Conservation (phyloP, 2,329 filamentous ascomycete species). For the Apiospora arundinis region DNA sequence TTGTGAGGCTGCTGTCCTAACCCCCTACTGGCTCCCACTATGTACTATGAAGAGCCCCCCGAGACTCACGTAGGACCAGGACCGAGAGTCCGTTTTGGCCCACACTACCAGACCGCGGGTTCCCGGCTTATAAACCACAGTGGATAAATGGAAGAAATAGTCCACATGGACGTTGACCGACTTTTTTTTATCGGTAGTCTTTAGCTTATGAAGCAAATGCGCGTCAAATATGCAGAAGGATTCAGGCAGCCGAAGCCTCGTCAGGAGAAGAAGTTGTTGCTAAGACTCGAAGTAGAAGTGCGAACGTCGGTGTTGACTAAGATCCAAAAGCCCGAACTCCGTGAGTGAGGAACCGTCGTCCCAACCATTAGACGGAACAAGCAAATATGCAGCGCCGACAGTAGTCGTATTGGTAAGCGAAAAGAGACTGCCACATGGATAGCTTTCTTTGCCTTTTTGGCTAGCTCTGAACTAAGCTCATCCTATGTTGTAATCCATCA, state of each 20-base stretch:
- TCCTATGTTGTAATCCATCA: conserved; percentile 11
- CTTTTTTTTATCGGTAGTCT: background rate
- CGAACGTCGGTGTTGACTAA: background rate
- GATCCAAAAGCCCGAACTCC: background rate
- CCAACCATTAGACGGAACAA: conserved; percentile 9
- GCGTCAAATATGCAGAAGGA: background rate
- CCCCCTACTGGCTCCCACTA: background rate
- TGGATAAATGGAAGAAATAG: background rate
- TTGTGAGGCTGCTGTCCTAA: background rate
- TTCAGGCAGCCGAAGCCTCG: conserved; percentile 4
- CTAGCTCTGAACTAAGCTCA: background rate
- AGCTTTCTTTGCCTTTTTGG: background rate
- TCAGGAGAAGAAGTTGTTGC: background rate
- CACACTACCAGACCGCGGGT: background rate
- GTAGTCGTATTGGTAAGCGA: background rate
- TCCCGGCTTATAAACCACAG: conserved; percentile 1
- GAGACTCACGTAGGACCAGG: background rate
- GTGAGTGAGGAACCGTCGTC: background rate
- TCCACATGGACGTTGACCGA: conserved; percentile 4
- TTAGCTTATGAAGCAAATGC: background rate
- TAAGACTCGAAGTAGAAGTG: background rate
- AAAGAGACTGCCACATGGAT: background rate
- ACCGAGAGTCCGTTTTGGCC: no score
- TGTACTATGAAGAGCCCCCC: no score
- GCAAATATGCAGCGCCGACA: background rate